Conservation (phyloP, 257 asterid species). For the Lycium ferocissimum region DNA sequence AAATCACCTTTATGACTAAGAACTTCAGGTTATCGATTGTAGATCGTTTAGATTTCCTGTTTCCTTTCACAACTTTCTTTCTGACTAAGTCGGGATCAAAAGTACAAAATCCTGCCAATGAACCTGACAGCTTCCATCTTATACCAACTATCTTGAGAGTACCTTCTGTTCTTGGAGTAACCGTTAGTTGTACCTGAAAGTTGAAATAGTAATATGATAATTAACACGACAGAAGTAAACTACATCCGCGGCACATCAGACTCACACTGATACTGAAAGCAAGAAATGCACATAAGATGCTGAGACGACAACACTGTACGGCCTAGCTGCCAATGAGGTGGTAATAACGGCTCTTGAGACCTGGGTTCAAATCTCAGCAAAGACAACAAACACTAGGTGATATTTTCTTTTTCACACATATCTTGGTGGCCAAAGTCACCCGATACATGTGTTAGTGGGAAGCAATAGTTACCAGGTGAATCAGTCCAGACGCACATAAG, state of each 20-base stretch:
- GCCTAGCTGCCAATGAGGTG: neutral
- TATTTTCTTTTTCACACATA: conserved; percentile 3
- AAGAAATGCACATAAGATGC: neutral
- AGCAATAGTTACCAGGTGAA: neutral
- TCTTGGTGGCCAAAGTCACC: neutral
- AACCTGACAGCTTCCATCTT: conserved; percentile 95
- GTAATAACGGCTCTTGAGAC: neutral
- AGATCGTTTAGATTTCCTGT: conserved; percentile 57
- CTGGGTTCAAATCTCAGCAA: neutral
- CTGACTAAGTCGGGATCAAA: conserved; percentile 64
- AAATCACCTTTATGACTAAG: conserved; percentile 78
- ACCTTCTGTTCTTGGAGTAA: conserved; percentile 87
- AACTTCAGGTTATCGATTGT: conserved; percentile 69
- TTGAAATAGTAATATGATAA: conserved; percentile 15
- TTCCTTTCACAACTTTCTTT: conserved; percentile 64
- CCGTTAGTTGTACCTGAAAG: conserved; percentile 84
- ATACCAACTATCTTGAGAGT: conserved; percentile 82
- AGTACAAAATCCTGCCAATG: conserved; percentile 74
- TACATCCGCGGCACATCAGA: conserved; percentile 9
- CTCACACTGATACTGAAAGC: conserved; percentile 14
- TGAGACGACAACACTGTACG: neutral
- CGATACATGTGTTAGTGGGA: neutral
- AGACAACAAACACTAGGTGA: conserved; percentile 18
- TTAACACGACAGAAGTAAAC: neutral
- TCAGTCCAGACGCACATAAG: neutral